Evolutionary conservation across 768 basidiomycete species (phyloP).

Genomic region (Naematelia encephala): DNA sequence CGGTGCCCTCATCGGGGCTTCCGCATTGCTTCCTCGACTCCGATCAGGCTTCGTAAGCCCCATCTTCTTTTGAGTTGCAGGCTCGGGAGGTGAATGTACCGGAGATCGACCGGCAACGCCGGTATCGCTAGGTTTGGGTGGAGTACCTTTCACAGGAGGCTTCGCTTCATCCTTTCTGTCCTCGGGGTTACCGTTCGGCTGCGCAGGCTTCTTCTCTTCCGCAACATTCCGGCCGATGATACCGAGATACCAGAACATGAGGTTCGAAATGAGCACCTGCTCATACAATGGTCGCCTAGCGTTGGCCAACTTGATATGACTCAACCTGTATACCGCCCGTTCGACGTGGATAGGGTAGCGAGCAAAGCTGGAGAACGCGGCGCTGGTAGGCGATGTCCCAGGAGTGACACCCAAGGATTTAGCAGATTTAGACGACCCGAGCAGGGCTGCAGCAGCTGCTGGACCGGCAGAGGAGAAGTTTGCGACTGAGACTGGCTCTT

Average conservation of each 20-base stretch:
- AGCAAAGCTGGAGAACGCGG: slow-evolving; percentile 56
- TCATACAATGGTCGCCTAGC: slow-evolving; percentile 93
- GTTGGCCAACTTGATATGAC: slow-evolving; percentile 98
- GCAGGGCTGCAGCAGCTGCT: slow-evolving; percentile 79
- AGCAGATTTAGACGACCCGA: slow-evolving; percentile 77
- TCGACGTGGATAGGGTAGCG: slow-evolving; percentile 99
- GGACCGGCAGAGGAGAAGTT: slow-evolving; percentile 57
- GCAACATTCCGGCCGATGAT: slow-evolving; percentile 88
- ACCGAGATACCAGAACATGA: slow-evolving; percentile 92
- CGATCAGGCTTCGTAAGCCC: slow-evolving; percentile 58
- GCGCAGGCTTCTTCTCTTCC: slow-evolving; percentile 46
- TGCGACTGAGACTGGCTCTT: slow-evolving; percentile 55
- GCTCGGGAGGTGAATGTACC: slow-evolving; percentile 4
- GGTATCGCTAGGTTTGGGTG: slow-evolving; percentile 33
- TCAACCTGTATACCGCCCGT: slow-evolving; percentile 91
- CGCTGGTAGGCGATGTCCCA: slow-evolving; percentile 46
- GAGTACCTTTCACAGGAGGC: slow-evolving; percentile 34
- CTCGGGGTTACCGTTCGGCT: slow-evolving; percentile 21
- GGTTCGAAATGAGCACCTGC: slow-evolving; percentile 63
- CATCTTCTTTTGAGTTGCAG: slow-evolving; percentile 43
- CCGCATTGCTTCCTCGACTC: slow-evolving; percentile 74
- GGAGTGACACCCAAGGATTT: slow-evolving; percentile 55
- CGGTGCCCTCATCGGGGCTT: slow-evolving; percentile 81
- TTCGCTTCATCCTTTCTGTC: slow-evolving; percentile 29
- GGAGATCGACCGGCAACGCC: slow-evolving; percentile 32